A percentile compares a stretch with the other conserved stretches of the same genome.
These are phyloP conservation scores for Adansonia rubrostipa DNA, from an alignment of 441 rosid genomes.

Conservation along the genomic window DNA sequence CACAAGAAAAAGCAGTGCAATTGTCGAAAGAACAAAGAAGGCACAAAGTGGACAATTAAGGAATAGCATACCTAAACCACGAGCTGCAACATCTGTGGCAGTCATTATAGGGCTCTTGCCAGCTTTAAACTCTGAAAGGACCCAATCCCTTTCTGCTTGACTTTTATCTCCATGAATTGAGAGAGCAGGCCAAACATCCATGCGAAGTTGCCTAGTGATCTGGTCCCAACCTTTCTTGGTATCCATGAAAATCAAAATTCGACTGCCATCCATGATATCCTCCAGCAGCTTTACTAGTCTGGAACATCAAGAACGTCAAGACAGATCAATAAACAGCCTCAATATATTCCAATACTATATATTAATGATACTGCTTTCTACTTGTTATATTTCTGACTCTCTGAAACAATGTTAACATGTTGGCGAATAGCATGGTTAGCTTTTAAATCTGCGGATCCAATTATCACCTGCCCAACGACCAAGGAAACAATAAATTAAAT, in stretches of 20 bases:
- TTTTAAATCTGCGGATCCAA: constrained; percentile 87
- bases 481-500: constrained; percentile 9
- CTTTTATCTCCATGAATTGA: constrained; percentile 99
- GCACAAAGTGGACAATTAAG: neutral
- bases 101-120: constrained; percentile 99
- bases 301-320: constrained; percentile 19
- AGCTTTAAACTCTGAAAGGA: constrained; percentile 92
- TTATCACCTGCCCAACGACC: constrained; percentile 59
- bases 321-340: constrained; percentile 6
- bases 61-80: constrained; percentile 75
- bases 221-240: constrained; percentile 98
- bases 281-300: constrained; percentile 92
- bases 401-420: constrained; percentile 82
- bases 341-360: neutral
- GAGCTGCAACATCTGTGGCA: constrained; percentile 98
- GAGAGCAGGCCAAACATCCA: constrained; percentile 99
- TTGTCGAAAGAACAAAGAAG: neutral
- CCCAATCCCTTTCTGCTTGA: constrained; percentile 99
- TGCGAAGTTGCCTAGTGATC: constrained; percentile 92
- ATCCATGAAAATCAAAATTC: constrained; percentile 87
- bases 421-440: constrained; percentile 96
- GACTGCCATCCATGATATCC: constrained; percentile 98
- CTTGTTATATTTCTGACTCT: constrained; percentile 93
- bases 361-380: constrained; percentile 32
- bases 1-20: neutral